Percentiles rank a stretch among this genome's conserved stretches.
Evolutionary conservation across 805 yeast genomes (phyloP).

Genomic region (Metschnikowia corniflorae): DNA sequence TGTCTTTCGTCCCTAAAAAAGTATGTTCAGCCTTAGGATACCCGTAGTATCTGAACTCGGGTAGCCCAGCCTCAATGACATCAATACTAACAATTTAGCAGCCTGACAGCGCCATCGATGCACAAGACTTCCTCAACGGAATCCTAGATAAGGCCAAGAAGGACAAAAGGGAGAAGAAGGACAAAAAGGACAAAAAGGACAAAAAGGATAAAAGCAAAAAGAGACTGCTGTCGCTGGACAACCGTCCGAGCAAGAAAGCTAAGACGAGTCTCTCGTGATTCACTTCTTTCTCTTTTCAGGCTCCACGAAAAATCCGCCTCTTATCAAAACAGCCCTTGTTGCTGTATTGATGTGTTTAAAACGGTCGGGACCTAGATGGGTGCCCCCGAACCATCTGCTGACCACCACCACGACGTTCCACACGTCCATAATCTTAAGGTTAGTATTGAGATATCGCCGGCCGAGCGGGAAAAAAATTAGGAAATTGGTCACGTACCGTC

Average conservation of each 20-base stretch:
- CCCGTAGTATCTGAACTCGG: no score
- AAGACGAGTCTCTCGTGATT: conserved; percentile 8
- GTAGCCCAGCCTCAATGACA: no score
- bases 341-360: conserved; percentile 90
- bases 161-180: no score
- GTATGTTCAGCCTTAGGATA: no score
- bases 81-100: not conserved
- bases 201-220: conserved; percentile 8
- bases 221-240: conserved; percentile 3
- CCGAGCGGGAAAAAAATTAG: not conserved
- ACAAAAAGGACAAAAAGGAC: not conserved
- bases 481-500: conserved; percentile 39
- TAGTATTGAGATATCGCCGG: no score
- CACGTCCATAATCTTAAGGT: conserved; percentile 59
- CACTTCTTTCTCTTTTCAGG: conserved; percentile 10
- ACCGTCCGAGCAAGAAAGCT: conserved; percentile 6
- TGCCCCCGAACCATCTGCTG: conserved; percentile 91
- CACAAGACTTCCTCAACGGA: conserved; percentile 13
- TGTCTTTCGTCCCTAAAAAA: no score
- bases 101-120: conserved; percentile 6
- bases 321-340: conserved; percentile 77
- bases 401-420: conserved; percentile 86
- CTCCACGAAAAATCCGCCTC: conserved; percentile 48
- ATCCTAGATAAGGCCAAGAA: conserved; percentile 13
- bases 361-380: conserved; percentile 86